phyloP scores from a whole-genome alignment of 768 basidiomycete genomes.

The Mrakia blollopis region DNA sequence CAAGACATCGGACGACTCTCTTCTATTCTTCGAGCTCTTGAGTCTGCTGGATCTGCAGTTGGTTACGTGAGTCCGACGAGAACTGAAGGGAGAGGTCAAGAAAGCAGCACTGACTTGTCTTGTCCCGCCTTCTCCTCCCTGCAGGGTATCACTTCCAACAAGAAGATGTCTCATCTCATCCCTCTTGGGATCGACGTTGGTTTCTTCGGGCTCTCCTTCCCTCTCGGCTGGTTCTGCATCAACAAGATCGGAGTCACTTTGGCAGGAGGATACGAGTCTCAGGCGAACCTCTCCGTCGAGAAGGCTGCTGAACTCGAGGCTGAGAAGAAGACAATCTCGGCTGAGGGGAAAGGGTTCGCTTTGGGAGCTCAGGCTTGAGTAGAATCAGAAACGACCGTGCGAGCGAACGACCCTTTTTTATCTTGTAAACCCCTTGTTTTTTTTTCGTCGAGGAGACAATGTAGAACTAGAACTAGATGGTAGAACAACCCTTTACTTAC shows the following conservation, averaged over 20 bases:
- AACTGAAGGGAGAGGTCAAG: no score
- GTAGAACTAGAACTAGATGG: no score
- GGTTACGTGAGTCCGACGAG: constrained; percentile 26
- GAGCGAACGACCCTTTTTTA: no score
- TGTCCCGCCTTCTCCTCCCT: no score
- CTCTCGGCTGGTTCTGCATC: constrained; percentile 28
- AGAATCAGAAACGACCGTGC: no score
- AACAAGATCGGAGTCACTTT: constrained; percentile 22
- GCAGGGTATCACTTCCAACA: constrained; percentile 22
- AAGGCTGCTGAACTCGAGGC: background rate
- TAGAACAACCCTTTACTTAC: no score
- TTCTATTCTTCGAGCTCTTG: constrained; percentile 33
- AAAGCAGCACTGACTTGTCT: no score
- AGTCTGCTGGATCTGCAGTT: constrained; percentile 24
- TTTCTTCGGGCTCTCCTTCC: constrained; percentile 24
- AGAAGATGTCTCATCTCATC: constrained; percentile 29
- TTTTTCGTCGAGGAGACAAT: no score
- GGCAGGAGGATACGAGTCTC: constrained; percentile 17
- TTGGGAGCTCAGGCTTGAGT: background rate
- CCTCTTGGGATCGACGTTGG: constrained; percentile 34
- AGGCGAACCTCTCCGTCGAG: background rate
- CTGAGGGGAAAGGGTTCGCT: background rate
- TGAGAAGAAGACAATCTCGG: background rate
- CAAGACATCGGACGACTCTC: constrained; percentile 33
- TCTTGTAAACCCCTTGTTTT: no score